Conservation (phyloP, 352 stramenopile species). For the Pythium oligandrum region DNA sequence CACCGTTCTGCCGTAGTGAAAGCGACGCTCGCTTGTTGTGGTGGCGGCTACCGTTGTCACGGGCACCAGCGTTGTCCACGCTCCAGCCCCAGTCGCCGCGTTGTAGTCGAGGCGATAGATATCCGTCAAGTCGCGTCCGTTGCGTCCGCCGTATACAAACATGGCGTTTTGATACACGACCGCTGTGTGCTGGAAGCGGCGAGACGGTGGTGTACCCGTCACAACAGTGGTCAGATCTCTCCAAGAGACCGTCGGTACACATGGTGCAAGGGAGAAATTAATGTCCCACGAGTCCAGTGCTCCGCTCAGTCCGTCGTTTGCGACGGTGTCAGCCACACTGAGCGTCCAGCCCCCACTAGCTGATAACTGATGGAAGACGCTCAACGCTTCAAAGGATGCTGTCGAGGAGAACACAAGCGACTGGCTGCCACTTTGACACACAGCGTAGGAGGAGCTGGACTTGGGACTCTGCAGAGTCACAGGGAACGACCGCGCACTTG, state of each 20-base stretch:
- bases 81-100: slow-evolving; percentile 13
- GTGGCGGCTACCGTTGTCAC: slow-evolving; percentile 3
- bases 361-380: slow-evolving; percentile 50
- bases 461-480: slow-evolving; percentile 42
- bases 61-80: slow-evolving; percentile 41
- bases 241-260: slow-evolving; percentile 52
- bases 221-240: slow-evolving; percentile 24
- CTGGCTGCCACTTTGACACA: slow-evolving; percentile 19
- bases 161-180: slow-evolving; percentile 54
- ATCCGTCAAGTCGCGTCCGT: slow-evolving; percentile 34
- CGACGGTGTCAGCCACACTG: slow-evolving; percentile 31
- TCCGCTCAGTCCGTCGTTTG: slow-evolving; percentile 32
- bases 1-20: slow-evolving; percentile 27
- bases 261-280: slow-evolving; percentile 44
- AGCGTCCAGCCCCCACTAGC: slow-evolving; percentile 58
- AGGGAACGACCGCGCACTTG: slow-evolving; percentile 39
- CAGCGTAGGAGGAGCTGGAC: slow-evolving; percentile 26
- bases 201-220: slow-evolving; percentile 30
- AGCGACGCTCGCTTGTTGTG: slow-evolving; percentile 13
- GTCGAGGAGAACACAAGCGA: slow-evolving; percentile 31
- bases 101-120: slow-evolving; percentile 65
- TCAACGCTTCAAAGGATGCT: slow-evolving; percentile 31
- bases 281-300: slow-evolving; percentile 50
- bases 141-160: slow-evolving; percentile 64
- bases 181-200: slow-evolving; percentile 56